Conservation (phyloP, 345 rosid genomes). For the Psidium friedrichsthalianum region DNA sequence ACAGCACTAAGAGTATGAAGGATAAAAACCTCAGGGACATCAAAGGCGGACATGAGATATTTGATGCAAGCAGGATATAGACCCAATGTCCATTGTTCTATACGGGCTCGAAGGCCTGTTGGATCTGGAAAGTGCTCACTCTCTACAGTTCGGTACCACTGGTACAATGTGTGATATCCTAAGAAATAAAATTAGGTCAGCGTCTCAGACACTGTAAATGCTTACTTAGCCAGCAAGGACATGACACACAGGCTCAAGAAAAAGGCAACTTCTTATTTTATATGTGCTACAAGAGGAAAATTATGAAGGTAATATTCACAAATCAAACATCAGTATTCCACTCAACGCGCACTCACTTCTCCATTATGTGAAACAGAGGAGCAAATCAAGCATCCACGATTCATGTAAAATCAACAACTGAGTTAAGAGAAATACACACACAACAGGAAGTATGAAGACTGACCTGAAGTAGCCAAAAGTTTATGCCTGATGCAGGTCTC, state of each 20-base stretch:
- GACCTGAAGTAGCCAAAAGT: conserved; percentile 90
- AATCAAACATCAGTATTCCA: not conserved
- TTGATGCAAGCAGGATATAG: conserved; percentile 98
- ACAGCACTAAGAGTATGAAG: not conserved
- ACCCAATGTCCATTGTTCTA: conserved; percentile 97
- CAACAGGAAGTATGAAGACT: not conserved
- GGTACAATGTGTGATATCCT: conserved; percentile 92
- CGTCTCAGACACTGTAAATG: not conserved
- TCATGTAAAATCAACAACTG: not conserved
- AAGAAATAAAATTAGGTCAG: conserved; percentile 4
- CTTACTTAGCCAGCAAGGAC: not conserved
- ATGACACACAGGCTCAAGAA: not conserved
- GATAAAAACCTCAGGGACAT: conserved; percentile 81
- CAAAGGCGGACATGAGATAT: conserved; percentile 98
- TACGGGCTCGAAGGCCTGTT: conserved; percentile 91
- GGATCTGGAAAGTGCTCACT: conserved; percentile 98
- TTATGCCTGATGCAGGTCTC: conserved; percentile 90
- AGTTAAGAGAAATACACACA: not conserved
- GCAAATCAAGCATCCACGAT: not conserved
- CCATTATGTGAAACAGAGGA: not conserved
- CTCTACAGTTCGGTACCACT: conserved; percentile 95
- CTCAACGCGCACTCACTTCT: not conserved
- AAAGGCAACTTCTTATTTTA: not conserved
- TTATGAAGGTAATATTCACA: not conserved
- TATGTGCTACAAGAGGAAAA: not conserved